Evolutionary conservation across 345 rosid species (phyloP).

Genomic region (Tarenaya hassleriana): DNA sequence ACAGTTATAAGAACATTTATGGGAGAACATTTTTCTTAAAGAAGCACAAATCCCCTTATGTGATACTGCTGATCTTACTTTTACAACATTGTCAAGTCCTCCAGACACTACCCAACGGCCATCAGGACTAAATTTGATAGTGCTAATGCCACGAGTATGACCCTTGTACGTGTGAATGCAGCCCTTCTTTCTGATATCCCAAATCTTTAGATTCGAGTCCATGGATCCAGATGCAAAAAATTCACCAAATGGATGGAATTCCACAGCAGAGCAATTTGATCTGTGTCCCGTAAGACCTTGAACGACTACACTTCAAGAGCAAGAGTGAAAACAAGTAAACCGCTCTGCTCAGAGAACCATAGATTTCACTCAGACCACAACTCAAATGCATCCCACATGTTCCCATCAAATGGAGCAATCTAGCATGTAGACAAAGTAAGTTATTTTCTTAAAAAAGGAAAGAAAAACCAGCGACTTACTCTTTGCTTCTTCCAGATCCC

Average conservation of each 20-base stretch:
- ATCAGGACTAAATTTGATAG: constrained; percentile 90
- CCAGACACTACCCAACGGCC: constrained; percentile 99
- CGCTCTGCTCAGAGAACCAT: constrained; percentile 1
- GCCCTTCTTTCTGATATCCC: constrained; percentile 97
- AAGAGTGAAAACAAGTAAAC: constrained; percentile 36
- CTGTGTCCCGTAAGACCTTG: constrained; percentile 96
- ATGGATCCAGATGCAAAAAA: constrained; percentile 91
- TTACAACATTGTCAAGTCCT: constrained; percentile 83
- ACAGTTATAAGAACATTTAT: constrained; percentile 3
- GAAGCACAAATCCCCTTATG: constrained; percentile 3
- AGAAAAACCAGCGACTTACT: constrained; percentile 27
- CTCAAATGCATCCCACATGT: background rate
- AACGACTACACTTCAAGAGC: constrained; percentile 97
- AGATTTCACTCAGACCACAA: background rate
- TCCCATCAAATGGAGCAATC: constrained; percentile 1
- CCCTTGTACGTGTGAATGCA: constrained; percentile 95
- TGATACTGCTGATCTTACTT: constrained; percentile 43
- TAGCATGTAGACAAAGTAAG: background rate
- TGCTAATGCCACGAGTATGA: constrained; percentile 66
- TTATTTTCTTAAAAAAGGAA: constrained; percentile 2
- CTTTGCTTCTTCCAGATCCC: constrained; percentile 31
- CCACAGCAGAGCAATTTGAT: constrained; percentile 82
- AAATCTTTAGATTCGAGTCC: constrained; percentile 71
- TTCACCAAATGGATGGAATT: constrained; percentile 97
- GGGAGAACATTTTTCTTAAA: background rate